Conservation (phyloP, 305 asterid species). For the Fraxinus floribunda region DNA sequence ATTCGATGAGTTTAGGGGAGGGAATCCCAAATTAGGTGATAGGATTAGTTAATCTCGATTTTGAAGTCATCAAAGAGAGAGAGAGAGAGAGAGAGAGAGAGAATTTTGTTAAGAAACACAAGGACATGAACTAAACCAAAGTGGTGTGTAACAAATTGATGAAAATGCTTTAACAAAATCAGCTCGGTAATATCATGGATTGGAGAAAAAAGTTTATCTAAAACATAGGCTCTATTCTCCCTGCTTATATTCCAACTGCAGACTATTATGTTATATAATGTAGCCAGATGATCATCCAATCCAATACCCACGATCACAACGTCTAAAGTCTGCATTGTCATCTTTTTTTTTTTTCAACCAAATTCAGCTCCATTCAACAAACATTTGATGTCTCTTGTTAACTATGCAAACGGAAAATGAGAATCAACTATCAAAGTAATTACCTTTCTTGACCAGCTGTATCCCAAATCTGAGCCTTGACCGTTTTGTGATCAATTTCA, state of each 20-base stretch:
- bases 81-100: neutral
- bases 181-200: neutral
- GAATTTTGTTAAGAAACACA: neutral
- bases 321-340: neutral
- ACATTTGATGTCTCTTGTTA: neutral
- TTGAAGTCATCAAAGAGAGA: neutral
- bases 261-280: neutral
- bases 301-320: neutral
- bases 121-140: neutral
- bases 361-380: neutral
- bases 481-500: constrained; percentile 53
- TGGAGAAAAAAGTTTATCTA: neutral
- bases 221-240: neutral
- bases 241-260: neutral
- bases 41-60: neutral
- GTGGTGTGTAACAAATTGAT: neutral
- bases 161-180: constrained; percentile 7
- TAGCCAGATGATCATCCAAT: neutral
- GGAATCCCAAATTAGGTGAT: too few species aligned
- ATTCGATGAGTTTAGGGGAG: neutral
- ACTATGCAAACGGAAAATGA: neutral
- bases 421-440: neutral
- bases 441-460: constrained; percentile 88
- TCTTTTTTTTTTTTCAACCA: neutral
- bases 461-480: constrained; percentile 93